Evolutionary conservation across 345 rosid genomes (phyloP), one percentile per base, ranked within the genome.

Genomic region (Populus tremula): DNA sequence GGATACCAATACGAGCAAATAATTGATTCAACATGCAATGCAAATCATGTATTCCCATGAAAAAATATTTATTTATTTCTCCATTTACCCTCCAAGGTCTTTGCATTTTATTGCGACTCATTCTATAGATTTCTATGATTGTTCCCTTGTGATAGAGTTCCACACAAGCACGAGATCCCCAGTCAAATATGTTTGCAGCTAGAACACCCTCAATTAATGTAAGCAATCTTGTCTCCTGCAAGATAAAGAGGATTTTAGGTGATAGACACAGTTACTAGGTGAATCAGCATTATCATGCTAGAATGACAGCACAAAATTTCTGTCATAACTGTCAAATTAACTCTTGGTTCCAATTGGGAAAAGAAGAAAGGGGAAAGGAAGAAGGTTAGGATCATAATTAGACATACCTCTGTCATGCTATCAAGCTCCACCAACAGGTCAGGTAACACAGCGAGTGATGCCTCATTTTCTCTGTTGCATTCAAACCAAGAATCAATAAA

Each of bases 161-260:
- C 84, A 96, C 99, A 84, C 99, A 96, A 38, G 99, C 97, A 69
- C 97, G 92, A 75, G 98, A 93, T 78, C 99, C 99, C 99, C 99
- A 96, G 84, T 96, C 99, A 75, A 96, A 96, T 85, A 96, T 96
- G 74, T 96, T 96, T 73, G 99, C 99, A 79, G 99, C 99, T 69
- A 96, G 90, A 83, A 92, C 99, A 71, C 99, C 99, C 83, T 92
- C 98, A 54, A 96, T 91, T 53, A 96, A 88, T 63, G 90, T 89
- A 76, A 93, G 96, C 88, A 93, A 84, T 85, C 98, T 89, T 35
- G 91, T 78, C 86, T 96, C 99, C 99, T 96, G 90, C 74, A 81
- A 82, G 75, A 53, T 35, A 36, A 56, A 76, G 49, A 74, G 64
- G 78, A 68, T 17, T 73, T 63, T 2, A 56, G 29, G 74, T 29